Percentiles rank a stretch among this genome's conserved stretches.
These are phyloP conservation scores for Monosporascus ibericus DNA, from an alignment of 2,329 filamentous ascomycete species.

Conservation along the genomic window DNA sequence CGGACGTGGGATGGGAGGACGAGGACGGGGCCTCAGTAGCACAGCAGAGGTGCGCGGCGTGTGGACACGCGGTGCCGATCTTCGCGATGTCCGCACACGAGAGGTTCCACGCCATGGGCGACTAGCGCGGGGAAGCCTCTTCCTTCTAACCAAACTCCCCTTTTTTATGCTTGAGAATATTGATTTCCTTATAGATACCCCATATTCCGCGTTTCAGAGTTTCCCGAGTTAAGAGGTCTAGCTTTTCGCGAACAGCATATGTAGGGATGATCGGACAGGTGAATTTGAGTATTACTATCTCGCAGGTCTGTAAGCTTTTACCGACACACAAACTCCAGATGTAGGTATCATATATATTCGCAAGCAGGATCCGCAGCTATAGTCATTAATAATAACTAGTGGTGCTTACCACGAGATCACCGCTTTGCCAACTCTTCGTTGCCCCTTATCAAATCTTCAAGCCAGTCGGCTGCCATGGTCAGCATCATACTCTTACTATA, in stretches of 20 bases:
- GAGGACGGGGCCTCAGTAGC: conserved; percentile 8
- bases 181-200: too few species aligned
- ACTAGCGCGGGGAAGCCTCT: conserved; percentile 8
- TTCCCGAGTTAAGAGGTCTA: too few species aligned
- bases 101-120: conserved; percentile 40
- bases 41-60: conserved; percentile 37
- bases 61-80: conserved; percentile 46
- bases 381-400: too few species aligned
- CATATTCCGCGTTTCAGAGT: too few species aligned
- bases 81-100: conserved; percentile 55
- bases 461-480: conserved; percentile 67
- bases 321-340: too few species aligned
- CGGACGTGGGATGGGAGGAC: conserved; percentile 2
- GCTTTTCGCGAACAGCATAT: too few species aligned
- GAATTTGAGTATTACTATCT: too few species aligned
- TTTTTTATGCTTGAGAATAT: background rate
- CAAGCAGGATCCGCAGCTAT: too few species aligned
- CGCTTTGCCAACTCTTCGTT: conserved; percentile 57
- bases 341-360: too few species aligned
- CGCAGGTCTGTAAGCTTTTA: too few species aligned
- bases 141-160: background rate
- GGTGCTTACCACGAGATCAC: conserved; percentile 5
- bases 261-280: too few species aligned
- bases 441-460: conserved; percentile 65
- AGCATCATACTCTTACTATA: conserved; percentile 81